Percentiles rank a stretch among this genome's conserved stretches.
These are phyloP conservation scores for Zygotorulaspora florentina DNA, from an alignment of 805 yeast genomes.

Conservation along the genomic window DNA sequence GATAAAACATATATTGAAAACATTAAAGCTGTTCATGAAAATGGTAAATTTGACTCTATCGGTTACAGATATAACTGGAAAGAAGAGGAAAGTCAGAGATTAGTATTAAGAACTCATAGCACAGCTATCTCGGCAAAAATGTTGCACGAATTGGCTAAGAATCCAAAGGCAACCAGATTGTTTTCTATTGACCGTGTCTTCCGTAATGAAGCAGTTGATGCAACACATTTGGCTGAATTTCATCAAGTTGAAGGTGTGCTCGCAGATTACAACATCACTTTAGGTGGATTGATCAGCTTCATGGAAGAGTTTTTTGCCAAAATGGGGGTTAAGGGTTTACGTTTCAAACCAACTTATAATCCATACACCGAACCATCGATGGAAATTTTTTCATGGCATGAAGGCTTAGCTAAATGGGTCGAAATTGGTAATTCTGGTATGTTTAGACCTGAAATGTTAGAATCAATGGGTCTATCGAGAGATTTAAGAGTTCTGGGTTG, in stretches of 20 bases:
- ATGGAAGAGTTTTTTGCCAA: conserved; percentile 95
- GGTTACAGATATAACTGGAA: conserved; percentile 99
- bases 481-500: conserved; percentile 93
- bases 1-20: conserved; percentile 76
- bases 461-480: conserved; percentile 95
- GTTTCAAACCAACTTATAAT: conserved; percentile 98
- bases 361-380: conserved; percentile 99
- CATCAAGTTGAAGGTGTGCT: conserved; percentile 99
- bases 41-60: conserved; percentile 87
- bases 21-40: conserved; percentile 79
- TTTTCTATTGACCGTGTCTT: conserved; percentile 97
- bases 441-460: conserved; percentile 99
- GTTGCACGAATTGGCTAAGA: conserved; percentile 80
- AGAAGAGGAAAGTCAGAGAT: conserved; percentile 79
- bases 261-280: conserved; percentile 90
- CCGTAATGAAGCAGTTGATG: conserved; percentile 99
- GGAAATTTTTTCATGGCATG: conserved; percentile 97
- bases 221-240: conserved; percentile 98
- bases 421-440: conserved; percentile 99
- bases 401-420: conserved; percentile 93
- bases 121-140: conserved; percentile 89
- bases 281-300: conserved; percentile 96
- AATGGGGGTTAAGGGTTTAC: conserved; percentile 94
- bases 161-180: conserved; percentile 85
- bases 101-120: conserved; percentile 95